A percentile compares a stretch with the other conserved stretches of the same genome.
These are phyloP conservation scores for Haplographium delicatum DNA, from an alignment of 495 filamentous ascomycete genomes.

Conservation along the genomic window DNA sequence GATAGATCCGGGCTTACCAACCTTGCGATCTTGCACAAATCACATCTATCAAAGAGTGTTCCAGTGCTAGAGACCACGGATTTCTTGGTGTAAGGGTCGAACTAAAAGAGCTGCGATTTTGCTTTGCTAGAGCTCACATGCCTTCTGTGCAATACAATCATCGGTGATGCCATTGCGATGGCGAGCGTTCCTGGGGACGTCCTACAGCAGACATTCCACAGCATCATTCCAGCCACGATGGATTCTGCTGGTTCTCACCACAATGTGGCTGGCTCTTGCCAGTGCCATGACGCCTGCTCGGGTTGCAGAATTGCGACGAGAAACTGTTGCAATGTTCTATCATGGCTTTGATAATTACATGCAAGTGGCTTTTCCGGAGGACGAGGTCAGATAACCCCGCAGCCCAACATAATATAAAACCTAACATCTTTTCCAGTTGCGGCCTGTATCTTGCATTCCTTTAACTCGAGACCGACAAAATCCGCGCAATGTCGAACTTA, in stretches of 20 bases:
- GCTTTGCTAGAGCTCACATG: constrained; percentile 21
- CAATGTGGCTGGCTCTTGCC: constrained; percentile 29
- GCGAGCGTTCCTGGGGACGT: constrained; percentile 16
- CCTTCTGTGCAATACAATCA: constrained; percentile 18
- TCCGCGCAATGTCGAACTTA: constrained; percentile 77
- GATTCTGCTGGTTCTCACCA: constrained; percentile 12
- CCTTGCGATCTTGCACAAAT: too few relatives aligned
- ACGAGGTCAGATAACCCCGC: constrained; percentile 66
- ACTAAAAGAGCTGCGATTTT: background rate
- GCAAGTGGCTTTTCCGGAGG: constrained; percentile 89
- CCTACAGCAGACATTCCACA: constrained; percentile 6
- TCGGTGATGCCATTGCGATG: constrained; percentile 29
- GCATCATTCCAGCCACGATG: constrained; percentile 14
- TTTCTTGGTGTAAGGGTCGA: background rate
- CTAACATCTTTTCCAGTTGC: constrained; percentile 60
- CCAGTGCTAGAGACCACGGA: background rate
- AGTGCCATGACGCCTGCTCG: constrained; percentile 47
- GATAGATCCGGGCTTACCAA: too few relatives aligned
- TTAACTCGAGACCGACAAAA: constrained; percentile 76
- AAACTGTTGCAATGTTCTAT: constrained; percentile 91
- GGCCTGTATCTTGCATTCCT: constrained; percentile 78
- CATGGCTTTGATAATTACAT: constrained; percentile 97
- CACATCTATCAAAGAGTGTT: too few relatives aligned
- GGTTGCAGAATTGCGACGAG: constrained; percentile 50
- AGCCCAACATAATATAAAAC: too few relatives aligned